Evolutionary conservation across 2,329 filamentous ascomycete species (phyloP), one percentile per base, ranked within the genome.

Genomic region (Volutella citrinella): DNA sequence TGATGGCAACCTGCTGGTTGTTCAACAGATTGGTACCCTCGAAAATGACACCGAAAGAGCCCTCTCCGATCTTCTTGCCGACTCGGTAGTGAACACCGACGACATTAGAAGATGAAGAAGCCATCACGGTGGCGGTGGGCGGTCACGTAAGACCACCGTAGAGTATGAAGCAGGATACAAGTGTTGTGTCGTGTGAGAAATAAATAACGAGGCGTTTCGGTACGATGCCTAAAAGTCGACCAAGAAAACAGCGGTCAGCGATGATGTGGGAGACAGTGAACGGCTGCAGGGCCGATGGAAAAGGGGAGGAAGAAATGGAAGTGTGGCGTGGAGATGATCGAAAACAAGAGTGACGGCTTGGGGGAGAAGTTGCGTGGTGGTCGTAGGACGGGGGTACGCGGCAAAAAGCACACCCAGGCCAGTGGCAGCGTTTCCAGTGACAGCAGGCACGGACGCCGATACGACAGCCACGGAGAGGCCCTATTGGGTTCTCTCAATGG

Each of bases 51-150:
- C 91, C 91, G 59, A 97, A 97, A 23, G 89, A 95, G 48, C 91
- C 91, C 78, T 97, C 93, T 64, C 93, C 93, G 54, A 98, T 97
- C 74, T 98, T 98, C 80, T 97, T 97, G 56, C 93, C 93, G 50
- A 98, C 93, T 50, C 93, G 80, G 68, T 98, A 98, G 71, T 98
- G 93, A 51, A 98, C 93, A 61, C 93, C 93, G 57, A 97, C 93
- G 52, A 98, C 93, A 68, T 97, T 97, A 43, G 89, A 95, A 46
- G 87, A 93, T 41, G 85, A 88, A 47, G 87, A 90, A 39, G 87
- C 81, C 87, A 93, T 93, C 61, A 56, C 61, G 61, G 51, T 42
- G 43, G 40, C 38, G 38, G 20, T 29, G 36, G 43, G 49, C 40
- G 45, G 45, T 50, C 46, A 47, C 41, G 30, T 28, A 28, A 32